Evolutionary conservation across 371 early-diverging fungal species (phyloP), one percentile per base, ranked within the genome.

Genomic region (Gilbertella persicaria): DNA sequence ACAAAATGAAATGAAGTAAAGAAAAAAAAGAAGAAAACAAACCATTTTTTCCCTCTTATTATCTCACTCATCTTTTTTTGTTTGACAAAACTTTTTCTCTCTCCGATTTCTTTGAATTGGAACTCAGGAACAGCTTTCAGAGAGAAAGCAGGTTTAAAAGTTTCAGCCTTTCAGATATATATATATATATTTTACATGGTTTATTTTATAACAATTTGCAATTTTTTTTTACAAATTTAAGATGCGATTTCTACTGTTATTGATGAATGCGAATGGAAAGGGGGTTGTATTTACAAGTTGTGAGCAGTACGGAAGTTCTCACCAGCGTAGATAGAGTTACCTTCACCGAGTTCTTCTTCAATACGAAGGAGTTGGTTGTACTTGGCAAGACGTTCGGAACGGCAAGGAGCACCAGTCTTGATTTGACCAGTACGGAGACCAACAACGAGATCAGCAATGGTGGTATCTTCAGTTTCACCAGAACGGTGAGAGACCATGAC

Each of bases 401-500:
- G 87, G 88, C 97, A 97, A 29, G 99, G 98, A 40, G 99, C 99
- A 69, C 99, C 99, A 50, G 98, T 94, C 91, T 99, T 99, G 86
- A 99, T 97, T 82, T 98, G 97, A 56, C 99, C 98, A 53, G 95
- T 90, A 62, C 92, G 92, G 50, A 99, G 85, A 71, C 98, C 99
- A 33, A 99, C 99, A 47, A 96, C 96, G 24, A 99, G 87, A 66
- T 98, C 98, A 45, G 98, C 95, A 76, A 99, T 98, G 83, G 97
- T 95, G 58, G 93, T 89, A 81, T 99, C 99, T 80, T 99, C 99
- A 58, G 99, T 99, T 82, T 99, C 99, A 58, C 98, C 99, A 42
- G 96, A 96, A 64, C 99, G 90, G 86, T 99, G 99, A 58, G 95
- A 95, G 50, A 97, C 98, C 99, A 99, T 99, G 68, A 96, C 93